A percentile compares a stretch with the other conserved stretches of the same genome.
phyloP scores from a whole-genome alignment of 2,329 filamentous ascomycete species.

The Hypoxylon sp. region DNA sequence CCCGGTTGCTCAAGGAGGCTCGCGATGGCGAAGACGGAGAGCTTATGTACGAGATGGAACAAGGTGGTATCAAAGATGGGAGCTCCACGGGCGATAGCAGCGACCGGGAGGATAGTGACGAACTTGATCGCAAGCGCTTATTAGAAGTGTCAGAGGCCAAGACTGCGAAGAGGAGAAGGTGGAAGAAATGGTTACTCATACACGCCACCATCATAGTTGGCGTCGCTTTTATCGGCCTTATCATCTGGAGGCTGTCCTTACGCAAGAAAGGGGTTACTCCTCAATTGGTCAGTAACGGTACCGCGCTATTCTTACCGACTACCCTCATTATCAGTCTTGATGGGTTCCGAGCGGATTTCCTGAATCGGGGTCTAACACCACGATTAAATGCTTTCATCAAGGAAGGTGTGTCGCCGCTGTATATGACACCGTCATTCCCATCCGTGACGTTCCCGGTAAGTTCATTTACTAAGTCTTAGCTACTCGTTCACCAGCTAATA shows the following conservation, averaged over 20 bases:
- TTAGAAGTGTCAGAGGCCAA: constrained; percentile 65
- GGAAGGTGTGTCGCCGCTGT: constrained; percentile 88
- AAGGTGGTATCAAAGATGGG: constrained; percentile 78
- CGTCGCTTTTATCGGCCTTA: constrained; percentile 69
- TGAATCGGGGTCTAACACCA: constrained; percentile 86
- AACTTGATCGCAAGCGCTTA: constrained; percentile 69
- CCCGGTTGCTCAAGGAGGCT: constrained; percentile 67
- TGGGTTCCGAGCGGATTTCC: constrained; percentile 94
- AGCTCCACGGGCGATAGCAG: constrained; percentile 75
- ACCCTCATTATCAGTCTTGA: constrained; percentile 95
- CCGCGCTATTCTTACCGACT: constrained; percentile 88
- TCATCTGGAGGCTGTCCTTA: constrained; percentile 72
- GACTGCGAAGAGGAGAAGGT: constrained; percentile 66
- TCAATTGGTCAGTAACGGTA: constrained; percentile 80
- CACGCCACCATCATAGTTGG: constrained; percentile 67
- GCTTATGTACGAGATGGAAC: constrained; percentile 84
- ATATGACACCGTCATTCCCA: constrained; percentile 95
- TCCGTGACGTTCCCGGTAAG: constrained; percentile 88
- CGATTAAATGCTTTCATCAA: constrained; percentile 83
- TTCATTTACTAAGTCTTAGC: constrained; percentile 40
- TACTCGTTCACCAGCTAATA: constrained; percentile 32
- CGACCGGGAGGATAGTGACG: constrained; percentile 72
- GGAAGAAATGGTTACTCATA: constrained; percentile 69
- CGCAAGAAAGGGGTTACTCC: constrained; percentile 57
- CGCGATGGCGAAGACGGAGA: constrained; percentile 78